Base-by-base conservation (phyloP, 129 eudicot species). In the Oenanthe sinensis region DNA sequence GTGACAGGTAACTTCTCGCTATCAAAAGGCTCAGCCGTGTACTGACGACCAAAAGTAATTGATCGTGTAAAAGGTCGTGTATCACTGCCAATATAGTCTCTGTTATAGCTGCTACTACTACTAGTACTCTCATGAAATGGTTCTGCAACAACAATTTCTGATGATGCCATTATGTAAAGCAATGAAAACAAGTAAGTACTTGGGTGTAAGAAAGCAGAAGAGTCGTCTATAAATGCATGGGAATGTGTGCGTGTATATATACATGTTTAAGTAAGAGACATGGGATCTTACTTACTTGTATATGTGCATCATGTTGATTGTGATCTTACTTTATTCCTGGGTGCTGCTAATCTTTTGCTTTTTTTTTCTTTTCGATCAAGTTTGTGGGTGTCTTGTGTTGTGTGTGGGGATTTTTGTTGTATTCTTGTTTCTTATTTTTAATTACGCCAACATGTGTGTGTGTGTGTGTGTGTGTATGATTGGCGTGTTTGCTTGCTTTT, bases 1-100 rank as follows among this genome's bases (percentile, higher is more conserved):
- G 97, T 87, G 14, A 95, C 91, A 0, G 99, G 99, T 80, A 95
- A 65, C 63, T 93, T 95, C 85, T 95, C 99, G 76, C 97, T 91
- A 72, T 95, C 97, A 79, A 95, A 95, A 5, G 96, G 94, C 81
- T 95, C 96, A 5, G 96, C 88, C 81, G 79, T 87, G 82, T 85
- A 84, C 30, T 90, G 89, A 37, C 87, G 84, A 30, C 90, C 89
- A 19, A 69, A 74, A 26, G 97, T 94, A 9, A 94, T 86, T 2
- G 88, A 85, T 60, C 90, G 76, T 6, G 81, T 79, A 80, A 78
- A 83, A 58, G 88, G 89, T 28, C 78, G 78, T 0, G 71, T 15
- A 50, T 84, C 77, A 19, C 69, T 80, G 54, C 54, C 83, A 76
- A 75, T 65, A 71, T 86, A 86, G 26, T 42, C 77, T 42, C 82